Evolutionary conservation across 176 grass and related monocot species (phyloP), one percentile per base, ranked within the genome.

Genomic region (Zoysia pacifica): DNA sequence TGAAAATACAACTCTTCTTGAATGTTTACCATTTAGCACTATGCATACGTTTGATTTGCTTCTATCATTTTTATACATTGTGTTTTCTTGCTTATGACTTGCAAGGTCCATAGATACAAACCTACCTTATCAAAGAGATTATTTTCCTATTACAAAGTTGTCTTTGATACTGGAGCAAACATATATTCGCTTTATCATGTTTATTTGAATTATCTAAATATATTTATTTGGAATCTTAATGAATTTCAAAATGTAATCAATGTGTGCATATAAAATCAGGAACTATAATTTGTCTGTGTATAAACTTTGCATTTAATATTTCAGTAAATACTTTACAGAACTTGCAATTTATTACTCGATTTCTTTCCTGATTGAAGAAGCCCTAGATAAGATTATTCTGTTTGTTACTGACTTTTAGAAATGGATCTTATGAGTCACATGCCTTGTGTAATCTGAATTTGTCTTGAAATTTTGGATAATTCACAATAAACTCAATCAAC

Each of bases 141-240:
- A 20, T 63, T 55, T 80, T 59, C 52, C 38, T 55, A 20, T 54
- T 44, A 18, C 5, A 11, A 64, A 51, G 11, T 9, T 16, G 13
- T 48, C 28, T 65, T 40, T 50, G 35, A 49, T 9, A 18, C 36
- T 48, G 13, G 13, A 61, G 54, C 12, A 13, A 49, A 81, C 48
- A 2, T 2, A 50, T 59, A 48, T 39, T 48, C 39, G 11, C 67
- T 20, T 39, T 67, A 67, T 4, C 15, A 19, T 43, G 8, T 20
- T 56, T 66, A 15, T 47, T 16, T 11, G 16, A 28, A 28, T 28
- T n/a, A 47, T 80, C 42, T 80, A 20, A 56, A 45, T 56, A 8
- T 49, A 6, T 81, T 15, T 72, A 49, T 45, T 68, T 15, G 14
- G 50, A 49, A 81, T 63, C 43, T 72, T 72, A 72, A 81, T 3